Evolutionary conservation across 2,329 filamentous ascomycete species (phyloP), one percentile per base, ranked within the genome.

Genomic region (Gremmenia infestans): DNA sequence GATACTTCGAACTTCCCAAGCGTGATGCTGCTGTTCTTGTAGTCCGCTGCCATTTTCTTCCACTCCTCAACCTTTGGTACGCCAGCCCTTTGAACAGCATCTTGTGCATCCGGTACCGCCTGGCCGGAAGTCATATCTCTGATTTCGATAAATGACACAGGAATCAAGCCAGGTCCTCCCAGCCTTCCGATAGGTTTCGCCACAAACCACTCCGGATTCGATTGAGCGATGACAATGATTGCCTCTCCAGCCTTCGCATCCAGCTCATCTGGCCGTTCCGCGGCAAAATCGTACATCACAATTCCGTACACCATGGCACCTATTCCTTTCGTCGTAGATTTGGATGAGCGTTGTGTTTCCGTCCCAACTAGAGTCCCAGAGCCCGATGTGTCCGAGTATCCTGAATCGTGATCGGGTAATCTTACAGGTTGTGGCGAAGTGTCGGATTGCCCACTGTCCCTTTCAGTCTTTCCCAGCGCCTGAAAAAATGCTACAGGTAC

Each of bases 31-130:
- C 92, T 96, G 71, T 97, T 97, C 78, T 99, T 99, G 75, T 99
- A 99, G 62, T 97, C 93, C 54, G 93, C 93, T 0, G 94, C 92
- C 91, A 97, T 97, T 75, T 95, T 96, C 78, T 99, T 99, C 94
- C 94, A 99, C 68, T 99, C 94, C 70, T 99, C 94, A 3, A 99
- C 94, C 67, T 87, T 88, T 12, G 94, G 94, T 7, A 99, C 92
- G 19, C 93, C 92, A 1, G 94, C 94, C 65, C 87, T 86, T 65
- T 85, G 83, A 54, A 99, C 90, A 1, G 94, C 93, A 32, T 92
- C 92, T 25, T 89, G 79, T 0, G 93, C 85, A 71, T 97, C 91
- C 17, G 81, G 72, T 1, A 97, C 91, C 0, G 92, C 81, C 63
- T 89, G 83, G 50, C 93, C 91, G 0, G 89, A 91, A 5, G 85